Conservation (phyloP, 345 rosid species). For the Reutealis trisperma region DNA sequence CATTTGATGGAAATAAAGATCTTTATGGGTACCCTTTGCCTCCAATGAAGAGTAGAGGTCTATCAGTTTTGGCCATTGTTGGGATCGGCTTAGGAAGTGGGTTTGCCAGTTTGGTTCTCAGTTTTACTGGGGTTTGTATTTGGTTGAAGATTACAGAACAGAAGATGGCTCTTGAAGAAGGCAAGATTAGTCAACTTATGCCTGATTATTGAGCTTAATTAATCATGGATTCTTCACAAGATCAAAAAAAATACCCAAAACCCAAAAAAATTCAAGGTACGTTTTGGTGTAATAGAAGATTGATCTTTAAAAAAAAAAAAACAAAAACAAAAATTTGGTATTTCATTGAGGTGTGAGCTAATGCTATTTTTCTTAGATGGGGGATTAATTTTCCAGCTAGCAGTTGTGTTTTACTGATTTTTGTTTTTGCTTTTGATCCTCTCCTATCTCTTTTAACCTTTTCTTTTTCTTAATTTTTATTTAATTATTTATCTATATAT, state of each 20-base stretch:
- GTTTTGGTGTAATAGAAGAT: constrained; percentile 11
- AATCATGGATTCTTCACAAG: neutral
- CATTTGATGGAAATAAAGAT: constrained; percentile 75
- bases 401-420: constrained; percentile 13
- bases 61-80: constrained; percentile 80
- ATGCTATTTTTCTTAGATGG: neutral
- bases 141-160: constrained; percentile 81
- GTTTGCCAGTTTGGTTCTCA: constrained; percentile 75
- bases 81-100: constrained; percentile 98
- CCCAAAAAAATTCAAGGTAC: constrained; percentile 10
- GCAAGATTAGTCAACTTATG: constrained; percentile 71
- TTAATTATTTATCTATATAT: neutral
- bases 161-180: constrained; percentile 67
- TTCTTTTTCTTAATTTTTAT: neutral
- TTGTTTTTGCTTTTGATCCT: neutral
- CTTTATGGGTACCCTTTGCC: constrained; percentile 86
- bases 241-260: too few species aligned
- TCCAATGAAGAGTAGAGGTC: constrained; percentile 60
- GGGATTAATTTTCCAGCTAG: neutral
- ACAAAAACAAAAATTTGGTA: neutral
- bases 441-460: neutral
- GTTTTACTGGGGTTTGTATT: constrained; percentile 87
- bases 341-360: constrained; percentile 14
- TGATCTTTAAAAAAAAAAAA: neutral
- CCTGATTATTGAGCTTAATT: constrained; percentile 53